These are phyloP conservation scores for Paecilomyces variotii DNA, from an alignment of 2,329 filamentous ascomycete species.

Conservation along the genomic window DNA sequence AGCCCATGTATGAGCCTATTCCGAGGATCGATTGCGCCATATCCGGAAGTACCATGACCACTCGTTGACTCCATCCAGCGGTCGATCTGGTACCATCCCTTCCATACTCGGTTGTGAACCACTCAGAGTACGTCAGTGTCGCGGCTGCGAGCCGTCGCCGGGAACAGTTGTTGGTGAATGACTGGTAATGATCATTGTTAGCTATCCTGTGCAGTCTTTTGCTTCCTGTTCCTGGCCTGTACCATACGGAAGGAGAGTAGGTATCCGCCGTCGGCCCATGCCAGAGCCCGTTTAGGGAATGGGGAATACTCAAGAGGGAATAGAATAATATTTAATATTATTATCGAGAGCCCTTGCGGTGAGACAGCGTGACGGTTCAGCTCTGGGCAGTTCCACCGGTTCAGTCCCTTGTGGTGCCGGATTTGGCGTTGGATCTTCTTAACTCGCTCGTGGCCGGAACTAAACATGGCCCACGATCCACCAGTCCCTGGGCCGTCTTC, in stretches of 20 bases:
- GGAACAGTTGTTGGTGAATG: neutral
- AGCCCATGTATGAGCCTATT: neutral
- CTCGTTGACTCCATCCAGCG: neutral
- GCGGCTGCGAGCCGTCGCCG: neutral
- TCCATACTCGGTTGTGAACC: neutral
- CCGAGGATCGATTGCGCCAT: neutral
- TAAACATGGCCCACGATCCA: too few relatives aligned
- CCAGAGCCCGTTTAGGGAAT: too few relatives aligned
- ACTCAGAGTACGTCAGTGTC: neutral
- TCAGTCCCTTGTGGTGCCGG: too few relatives aligned
- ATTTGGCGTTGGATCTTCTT: too few relatives aligned
- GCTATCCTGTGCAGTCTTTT: too few relatives aligned
- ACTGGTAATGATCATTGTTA: too few relatives aligned
- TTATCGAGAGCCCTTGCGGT: neutral
- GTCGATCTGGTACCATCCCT: neutral
- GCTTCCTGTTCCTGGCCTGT: too few relatives aligned
- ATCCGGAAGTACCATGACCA: neutral
- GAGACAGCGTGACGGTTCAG: neutral
- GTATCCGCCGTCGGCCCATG: too few relatives aligned
- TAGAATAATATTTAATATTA: too few relatives aligned
- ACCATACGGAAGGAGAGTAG: too few relatives aligned
- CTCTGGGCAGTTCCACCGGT: neutral
- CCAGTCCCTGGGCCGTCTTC: neutral
- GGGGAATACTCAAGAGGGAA: too few relatives aligned
- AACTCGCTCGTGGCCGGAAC: too few relatives aligned